A percentile compares a stretch with the other conserved stretches of the same genome.
phyloP scores from a whole-genome alignment of 345 rosid genomes.

The Aquilaria malaccensis region DNA sequence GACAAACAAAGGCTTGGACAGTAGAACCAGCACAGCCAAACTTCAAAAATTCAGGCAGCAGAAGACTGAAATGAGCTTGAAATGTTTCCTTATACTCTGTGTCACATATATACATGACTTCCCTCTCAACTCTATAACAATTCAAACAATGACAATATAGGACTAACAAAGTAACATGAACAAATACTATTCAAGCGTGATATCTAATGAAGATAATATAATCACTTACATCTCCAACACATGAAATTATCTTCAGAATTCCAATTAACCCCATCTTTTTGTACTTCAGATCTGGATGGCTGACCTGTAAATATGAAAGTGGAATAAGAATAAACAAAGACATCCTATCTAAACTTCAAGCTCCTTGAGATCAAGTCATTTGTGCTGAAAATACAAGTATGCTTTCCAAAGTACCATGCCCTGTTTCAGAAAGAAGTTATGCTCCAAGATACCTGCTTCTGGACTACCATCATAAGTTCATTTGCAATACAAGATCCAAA shows the following conservation, averaged over 20 bases:
- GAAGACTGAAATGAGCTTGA: too few species aligned
- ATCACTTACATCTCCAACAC: slow-evolving; percentile 47
- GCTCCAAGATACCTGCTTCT: slow-evolving; percentile 58
- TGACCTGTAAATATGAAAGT: slow-evolving; percentile 36
- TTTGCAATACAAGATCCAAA: slow-evolving; percentile 55
- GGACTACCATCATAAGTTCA: slow-evolving; percentile 73
- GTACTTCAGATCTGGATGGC: slow-evolving; percentile 70
- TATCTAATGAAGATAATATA: too few species aligned
- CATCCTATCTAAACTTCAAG: neutral
- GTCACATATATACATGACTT: neutral
- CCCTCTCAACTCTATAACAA: neutral
- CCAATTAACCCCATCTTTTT: slow-evolving; percentile 87
- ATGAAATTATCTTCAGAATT: slow-evolving; percentile 56
- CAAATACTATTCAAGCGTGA: too few species aligned
- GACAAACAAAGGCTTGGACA: too few species aligned
- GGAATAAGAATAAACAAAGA: neutral
- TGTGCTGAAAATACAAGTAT: neutral
- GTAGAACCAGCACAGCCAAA: too few species aligned
- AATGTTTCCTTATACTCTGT: neutral
- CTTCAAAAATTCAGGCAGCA: too few species aligned
- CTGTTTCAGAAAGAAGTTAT: slow-evolving; percentile 1
- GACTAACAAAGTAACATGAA: neutral
- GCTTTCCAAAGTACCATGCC: neutral
- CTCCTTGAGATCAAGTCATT: slow-evolving; percentile 2
- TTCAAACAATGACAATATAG: neutral